A percentile compares a stretch with the other conserved stretches of the same genome.
Evolutionary conservation across 164 flowering plant species (phyloP).

Genomic region (Vitis riparia): DNA sequence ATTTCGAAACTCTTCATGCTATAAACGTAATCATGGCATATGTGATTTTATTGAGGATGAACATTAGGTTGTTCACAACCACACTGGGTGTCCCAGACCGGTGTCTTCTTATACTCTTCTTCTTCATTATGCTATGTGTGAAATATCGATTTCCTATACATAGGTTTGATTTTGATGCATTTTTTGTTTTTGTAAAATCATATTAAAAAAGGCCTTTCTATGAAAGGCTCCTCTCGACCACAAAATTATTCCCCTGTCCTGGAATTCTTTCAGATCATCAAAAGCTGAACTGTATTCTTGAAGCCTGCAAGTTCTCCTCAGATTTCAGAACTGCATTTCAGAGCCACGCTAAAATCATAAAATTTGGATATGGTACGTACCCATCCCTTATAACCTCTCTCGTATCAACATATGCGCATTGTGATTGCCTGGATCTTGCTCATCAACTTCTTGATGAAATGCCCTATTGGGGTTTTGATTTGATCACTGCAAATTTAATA

Average conservation of each 20-base stretch:
- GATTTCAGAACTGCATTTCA: conserved; percentile 14
- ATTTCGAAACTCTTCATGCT: too few relatives aligned
- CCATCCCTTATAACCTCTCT: conserved; percentile 42
- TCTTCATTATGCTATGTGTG: too few relatives aligned
- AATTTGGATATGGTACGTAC: conserved; percentile 41
- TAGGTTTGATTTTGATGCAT: too few relatives aligned
- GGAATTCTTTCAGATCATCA: conserved; percentile 15
- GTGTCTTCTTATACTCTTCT: too few relatives aligned
- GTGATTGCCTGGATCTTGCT: conserved; percentile 24
- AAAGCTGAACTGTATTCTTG: conserved; percentile 11
- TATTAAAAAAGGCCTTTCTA: background rate
- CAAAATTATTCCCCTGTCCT: background rate
- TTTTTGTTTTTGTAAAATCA: too few relatives aligned
- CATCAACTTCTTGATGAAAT: conserved; percentile 35
- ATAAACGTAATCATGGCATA: too few relatives aligned
- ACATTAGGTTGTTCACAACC: too few relatives aligned
- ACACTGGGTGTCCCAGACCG: too few relatives aligned
- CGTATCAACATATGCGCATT: conserved; percentile 32
- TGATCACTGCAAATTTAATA: conserved; percentile 37
- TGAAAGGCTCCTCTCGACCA: background rate
- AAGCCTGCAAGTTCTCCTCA: conserved; percentile 15
- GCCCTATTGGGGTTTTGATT: conserved; percentile 17
- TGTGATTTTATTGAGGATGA: too few relatives aligned
- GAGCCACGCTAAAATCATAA: conserved; percentile 38
- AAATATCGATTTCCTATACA: too few relatives aligned